Evolutionary conservation across 768 basidiomycete genomes (phyloP), one percentile per base, ranked within the genome.

Genomic region (Lentinus brumalis): DNA sequence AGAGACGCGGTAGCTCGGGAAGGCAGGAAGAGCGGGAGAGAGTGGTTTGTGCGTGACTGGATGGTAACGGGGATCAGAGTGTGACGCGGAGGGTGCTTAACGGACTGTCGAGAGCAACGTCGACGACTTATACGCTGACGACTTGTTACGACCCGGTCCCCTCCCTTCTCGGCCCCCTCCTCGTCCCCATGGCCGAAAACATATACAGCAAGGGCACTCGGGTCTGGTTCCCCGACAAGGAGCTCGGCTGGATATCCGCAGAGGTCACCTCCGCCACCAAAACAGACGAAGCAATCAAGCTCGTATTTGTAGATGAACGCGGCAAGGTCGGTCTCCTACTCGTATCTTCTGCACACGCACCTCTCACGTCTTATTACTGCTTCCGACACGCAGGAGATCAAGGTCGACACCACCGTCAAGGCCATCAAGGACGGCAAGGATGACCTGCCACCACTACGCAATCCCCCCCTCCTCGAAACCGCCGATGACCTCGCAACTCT

Each of bases 401-500:
- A 80, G 40, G 81, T 96, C 52, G 87, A 87, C 65, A 94, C 94
- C 9, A 91, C 89, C 12, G 83, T 83, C 44, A 87, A 88, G 73
- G 86, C 89, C 61, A 89, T 95, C 73, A 90, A 85, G 71, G 88
- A 89, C 70, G 86, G 86, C 49, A 87, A 88, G 69, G 86, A 87
- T 66, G 85, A 83, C 53, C 82, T 98, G 8, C 97, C 97, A 46
- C 97, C 96, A 45, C 78, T 99, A 69, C 89, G 96, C 66, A 98
- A 99, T 77, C 97, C 97, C 35, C 97, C 96, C 38, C 78, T 98
- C 53, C 80, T 99, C 62, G 97, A 99, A 79, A 94, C 93, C 16
- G 94, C 95, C 32, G 97, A 99, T 77, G 97, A 99, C 81, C 82
- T 99, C 72, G 96, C 97, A 50, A 97, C 96, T 57, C 86, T 99